Conservation (phyloP, 805 yeast genomes). For the Wickerhamomyces bovis region DNA sequence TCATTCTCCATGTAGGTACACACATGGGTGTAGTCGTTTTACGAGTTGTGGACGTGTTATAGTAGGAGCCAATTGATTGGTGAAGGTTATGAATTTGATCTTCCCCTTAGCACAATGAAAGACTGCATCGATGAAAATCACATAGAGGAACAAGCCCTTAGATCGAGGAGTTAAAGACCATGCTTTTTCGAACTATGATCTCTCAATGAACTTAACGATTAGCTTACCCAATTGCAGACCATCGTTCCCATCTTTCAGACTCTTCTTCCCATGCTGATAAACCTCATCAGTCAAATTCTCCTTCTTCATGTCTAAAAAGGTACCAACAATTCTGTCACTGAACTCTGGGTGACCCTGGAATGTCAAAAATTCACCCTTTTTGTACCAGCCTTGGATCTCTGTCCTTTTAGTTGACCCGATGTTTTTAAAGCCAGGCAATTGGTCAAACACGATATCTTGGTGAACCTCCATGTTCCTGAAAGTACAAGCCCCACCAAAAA, state of each 20-base stretch:
- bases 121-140: too few species aligned
- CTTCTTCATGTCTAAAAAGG: background rate
- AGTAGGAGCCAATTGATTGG: too few species aligned
- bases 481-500: conserved; percentile 15
- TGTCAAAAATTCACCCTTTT: conserved; percentile 47
- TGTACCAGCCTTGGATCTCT: conserved; percentile 59
- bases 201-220: conserved; percentile 12
- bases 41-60: too few species aligned
- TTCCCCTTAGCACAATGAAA: too few species aligned
- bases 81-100: too few species aligned
- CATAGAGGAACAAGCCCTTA: too few species aligned
- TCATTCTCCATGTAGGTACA: too few species aligned
- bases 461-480: conserved; percentile 51
- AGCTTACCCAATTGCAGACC: conserved; percentile 7
- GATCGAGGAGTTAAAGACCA: too few species aligned
- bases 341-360: conserved; percentile 94
- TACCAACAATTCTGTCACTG: conserved; percentile 24
- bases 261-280: background rate
- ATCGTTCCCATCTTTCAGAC: conserved; percentile 6
- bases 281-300: conserved; percentile 2
- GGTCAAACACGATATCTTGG: conserved; percentile 44
- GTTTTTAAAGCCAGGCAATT: conserved; percentile 20
- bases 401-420: conserved; percentile 55
- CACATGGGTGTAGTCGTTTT: too few species aligned
- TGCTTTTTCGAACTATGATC: background rate